A percentile compares a stretch with the other conserved stretches of the same genome.
Evolutionary conservation across 1,284 basidiomycete species (phyloP).

Genomic region (Pulveroboletus sp.): DNA sequence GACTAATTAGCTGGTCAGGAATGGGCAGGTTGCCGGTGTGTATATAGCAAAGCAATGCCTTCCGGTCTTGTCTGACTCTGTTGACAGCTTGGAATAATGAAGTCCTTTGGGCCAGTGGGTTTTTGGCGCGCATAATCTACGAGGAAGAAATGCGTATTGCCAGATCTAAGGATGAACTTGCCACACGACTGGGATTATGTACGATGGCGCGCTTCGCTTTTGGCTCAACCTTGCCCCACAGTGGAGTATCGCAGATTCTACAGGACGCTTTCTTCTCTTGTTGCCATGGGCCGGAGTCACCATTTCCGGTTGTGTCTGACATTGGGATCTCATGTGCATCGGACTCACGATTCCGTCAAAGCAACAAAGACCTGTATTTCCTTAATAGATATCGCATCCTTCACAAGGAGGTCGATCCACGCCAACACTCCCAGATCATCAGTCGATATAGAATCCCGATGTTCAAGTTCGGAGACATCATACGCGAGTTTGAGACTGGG

Average conservation of each 20-base stretch:
- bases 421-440: constrained; percentile 50
- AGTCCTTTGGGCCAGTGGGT: constrained; percentile 79
- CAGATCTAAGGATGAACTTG: constrained; percentile 45
- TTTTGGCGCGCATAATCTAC: constrained; percentile 81
- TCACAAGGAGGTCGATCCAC: constrained; percentile 42
- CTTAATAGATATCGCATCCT: constrained; percentile 13
- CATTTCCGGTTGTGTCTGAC: constrained; percentile 55
- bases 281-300: constrained; percentile 27
- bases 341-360: neutral
- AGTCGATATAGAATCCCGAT: constrained; percentile 58
- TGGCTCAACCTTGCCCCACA: constrained; percentile 78
- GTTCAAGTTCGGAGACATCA: constrained; percentile 81
- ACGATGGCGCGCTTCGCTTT: constrained; percentile 88
- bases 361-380: constrained; percentile 3
- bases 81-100: constrained; percentile 82
- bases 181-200: constrained; percentile 66
- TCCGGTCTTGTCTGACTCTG: neutral
- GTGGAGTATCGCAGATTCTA: constrained; percentile 72
- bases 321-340: constrained; percentile 54
- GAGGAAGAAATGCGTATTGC: constrained; percentile 71
- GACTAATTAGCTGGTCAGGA: constrained; percentile 47
- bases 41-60: neutral
- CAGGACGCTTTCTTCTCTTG: constrained; percentile 84
- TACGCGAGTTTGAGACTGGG: constrained; percentile 50
- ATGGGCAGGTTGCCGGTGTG: constrained; percentile 72